A percentile compares a stretch with the other conserved stretches of the same genome.
Conservation (phyloP, 495 filamentous ascomycete genomes). For the Rostrohypoxylon terebratum region DNA sequence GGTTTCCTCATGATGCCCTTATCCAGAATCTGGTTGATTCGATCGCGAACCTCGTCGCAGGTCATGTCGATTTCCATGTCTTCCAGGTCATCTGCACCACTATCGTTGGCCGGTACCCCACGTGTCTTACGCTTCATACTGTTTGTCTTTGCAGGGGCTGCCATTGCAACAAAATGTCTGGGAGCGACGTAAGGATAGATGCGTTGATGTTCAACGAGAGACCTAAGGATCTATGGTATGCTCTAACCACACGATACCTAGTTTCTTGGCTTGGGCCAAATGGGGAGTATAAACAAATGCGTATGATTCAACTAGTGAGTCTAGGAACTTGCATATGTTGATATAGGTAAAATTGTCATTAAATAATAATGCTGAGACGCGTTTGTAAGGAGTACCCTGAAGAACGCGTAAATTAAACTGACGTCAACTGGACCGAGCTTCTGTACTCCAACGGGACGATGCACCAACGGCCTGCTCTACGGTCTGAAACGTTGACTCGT, state of each 20-base stretch:
- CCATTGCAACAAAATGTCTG: not conserved
- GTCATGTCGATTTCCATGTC: conserved; percentile 43
- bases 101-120: conserved; percentile 32
- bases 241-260: not conserved
- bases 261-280: conserved; percentile 7
- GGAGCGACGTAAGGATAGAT: conserved; percentile 23
- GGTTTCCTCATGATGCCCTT: conserved; percentile 61
- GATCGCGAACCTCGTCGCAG: conserved; percentile 58
- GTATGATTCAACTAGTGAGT: too few relatives aligned
- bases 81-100: conserved; percentile 38
- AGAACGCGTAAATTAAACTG: not conserved
- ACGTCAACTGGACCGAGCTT: too few relatives aligned
- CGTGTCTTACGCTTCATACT: conserved; percentile 55
- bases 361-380: not conserved
- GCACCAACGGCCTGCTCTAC: too few relatives aligned
- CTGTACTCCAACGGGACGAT: too few relatives aligned
- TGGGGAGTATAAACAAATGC: not conserved
- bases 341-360: not conserved
- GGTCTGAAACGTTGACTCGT: too few relatives aligned
- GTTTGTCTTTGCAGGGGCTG: conserved; percentile 1
- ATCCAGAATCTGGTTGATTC: conserved; percentile 58
- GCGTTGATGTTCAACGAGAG: not conserved
- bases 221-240: not conserved
- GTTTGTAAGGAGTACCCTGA: not conserved
- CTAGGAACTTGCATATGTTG: too few relatives aligned